Base-by-base conservation (phyloP, 2,329 filamentous ascomycete species). In the Podosphaera leucotricha region DNA sequence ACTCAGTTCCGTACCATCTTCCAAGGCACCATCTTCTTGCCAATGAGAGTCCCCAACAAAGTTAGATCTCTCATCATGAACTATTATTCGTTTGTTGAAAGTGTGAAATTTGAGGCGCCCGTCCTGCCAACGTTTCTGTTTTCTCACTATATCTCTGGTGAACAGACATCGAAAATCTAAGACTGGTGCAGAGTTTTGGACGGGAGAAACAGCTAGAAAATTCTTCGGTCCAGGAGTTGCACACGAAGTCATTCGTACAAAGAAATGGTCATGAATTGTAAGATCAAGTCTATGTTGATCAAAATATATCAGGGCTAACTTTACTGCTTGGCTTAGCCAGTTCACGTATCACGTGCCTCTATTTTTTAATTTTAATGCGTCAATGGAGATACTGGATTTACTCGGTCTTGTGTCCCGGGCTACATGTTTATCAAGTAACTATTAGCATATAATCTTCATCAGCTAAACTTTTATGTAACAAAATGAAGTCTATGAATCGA, bases 71-170 rank as follows among this genome's bases (percentile, higher is more conserved):
- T 82, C 75, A 58, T 93, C 85, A 54, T 90, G 87, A 6, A 92
- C 81, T 82, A 94, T 92, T 47, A 90, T 66, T 3, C 83, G 75
- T 56, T 77, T 82, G 63, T 94, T 94, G 70, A 92, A 93, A 0
- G 80, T 79, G 57, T 94, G 86, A 50, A 79, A 92, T 50, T 79
- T 80, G 48, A 94, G 71, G 43, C 75, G 75, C 30, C 87, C 86
- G 76, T 94, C 86, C 55, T 92, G 83, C 86, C 86, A 94, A 48
- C 82, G 69, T 59, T 94, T 94, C 53, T 83, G 77, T 62, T 94
- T 94, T 45, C 82, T 75, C 43, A 76, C 75, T 37, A 92, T 60
- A 57, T 94, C 86, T 57, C 82, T 75, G 1, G 85, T 92, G 61
- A 82, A 94, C 3, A 94, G 74, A 59, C 86, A 94, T 48, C 73